Base-by-base conservation (phyloP, 805 yeast genomes). In the Kodamaea laetipori region DNA sequence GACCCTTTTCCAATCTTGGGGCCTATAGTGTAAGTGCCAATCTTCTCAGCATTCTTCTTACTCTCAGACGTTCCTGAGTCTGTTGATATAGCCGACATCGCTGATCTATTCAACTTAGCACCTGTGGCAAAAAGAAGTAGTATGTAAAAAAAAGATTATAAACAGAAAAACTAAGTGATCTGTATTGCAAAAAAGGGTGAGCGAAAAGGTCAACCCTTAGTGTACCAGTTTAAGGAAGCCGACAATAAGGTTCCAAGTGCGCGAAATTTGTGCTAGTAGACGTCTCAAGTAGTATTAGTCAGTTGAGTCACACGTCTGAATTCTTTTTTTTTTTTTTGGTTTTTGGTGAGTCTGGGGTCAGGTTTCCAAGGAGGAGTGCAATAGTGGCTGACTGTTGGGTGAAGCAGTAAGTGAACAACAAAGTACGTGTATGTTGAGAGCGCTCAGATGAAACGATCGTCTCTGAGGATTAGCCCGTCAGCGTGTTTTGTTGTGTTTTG, bases 1-100 rank as follows among this genome's bases (percentile, higher is more conserved):
- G 96, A 86, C 25, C 99, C 99, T 55, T 86, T 82, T 17, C 99
- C 99, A 42, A 94, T 92, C 62, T 90, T 95, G 13, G 83, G 78
- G 17, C 88, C 89, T n/a, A 83, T 71, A 16, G 72, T 64, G 56
- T 80, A 83, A 39, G 66, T 62, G 4, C 82, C 83, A 9, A 78
- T 60, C 25, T 39, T 46, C 28, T 47, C 49, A 16, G 40, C 35
- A 17, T 35, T 31, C 24, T 27, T 41, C 40, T 19, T 41, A 23
- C 12, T 23, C 16, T 41, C 45, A 18, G 36, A 16, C 15, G 15
- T 17, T 13, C 15, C 25, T 9, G 40, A 35, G 27, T 36, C 40
- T 10, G 30, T 34, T 1, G 45, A 41, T 35, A 36, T 18, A 9
- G 40, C 28, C 15, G 45, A 41, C 45, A 41, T 41, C 11, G 7